These are phyloP conservation scores for Pulveroboletus sp. DNA, from an alignment of 768 basidiomycete species.

Conservation along the genomic window DNA sequence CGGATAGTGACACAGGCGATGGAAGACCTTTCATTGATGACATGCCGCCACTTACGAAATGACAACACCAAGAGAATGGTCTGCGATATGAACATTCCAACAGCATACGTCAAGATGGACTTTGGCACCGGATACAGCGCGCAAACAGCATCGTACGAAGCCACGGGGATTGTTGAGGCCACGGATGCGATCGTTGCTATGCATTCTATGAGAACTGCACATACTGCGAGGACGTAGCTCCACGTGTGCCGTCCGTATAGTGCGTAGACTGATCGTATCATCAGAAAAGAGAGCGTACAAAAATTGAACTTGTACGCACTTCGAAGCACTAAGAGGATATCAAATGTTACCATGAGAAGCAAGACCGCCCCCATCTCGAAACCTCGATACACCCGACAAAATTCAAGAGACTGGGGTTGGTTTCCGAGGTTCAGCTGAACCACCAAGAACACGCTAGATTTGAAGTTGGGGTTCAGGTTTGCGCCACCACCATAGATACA, in stretches of 20 bases:
- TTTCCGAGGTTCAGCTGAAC: constrained; percentile 1
- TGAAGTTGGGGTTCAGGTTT: not conserved
- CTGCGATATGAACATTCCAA: constrained; percentile 12
- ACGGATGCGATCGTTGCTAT: not conserved
- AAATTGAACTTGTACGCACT: constrained; percentile 10
- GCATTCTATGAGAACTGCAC: constrained; percentile 12
- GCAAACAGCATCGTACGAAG: constrained; percentile 16
- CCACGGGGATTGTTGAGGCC: not conserved
- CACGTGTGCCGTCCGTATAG: constrained; percentile 7
- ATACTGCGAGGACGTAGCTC: not conserved
- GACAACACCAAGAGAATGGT: constrained; percentile 18
- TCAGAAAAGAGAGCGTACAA: not conserved
- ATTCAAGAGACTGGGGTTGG: not conserved
- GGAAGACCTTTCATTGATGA: not conserved
- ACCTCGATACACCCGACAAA: constrained; percentile 13
- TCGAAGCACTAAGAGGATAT: constrained; percentile 20
- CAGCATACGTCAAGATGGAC: constrained; percentile 3
- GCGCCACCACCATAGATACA: not conserved
- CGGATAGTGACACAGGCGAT: constrained; percentile 23
- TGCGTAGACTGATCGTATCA: constrained; percentile 15
- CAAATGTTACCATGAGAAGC: constrained; percentile 15
- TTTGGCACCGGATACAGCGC: not conserved
- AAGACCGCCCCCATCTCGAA: constrained; percentile 11
- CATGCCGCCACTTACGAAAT: constrained; percentile 10
- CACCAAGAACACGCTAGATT: constrained; percentile 5